Conservation (phyloP, 2,329 filamentous ascomycete genomes). For the Aureobasidium sp. region DNA sequence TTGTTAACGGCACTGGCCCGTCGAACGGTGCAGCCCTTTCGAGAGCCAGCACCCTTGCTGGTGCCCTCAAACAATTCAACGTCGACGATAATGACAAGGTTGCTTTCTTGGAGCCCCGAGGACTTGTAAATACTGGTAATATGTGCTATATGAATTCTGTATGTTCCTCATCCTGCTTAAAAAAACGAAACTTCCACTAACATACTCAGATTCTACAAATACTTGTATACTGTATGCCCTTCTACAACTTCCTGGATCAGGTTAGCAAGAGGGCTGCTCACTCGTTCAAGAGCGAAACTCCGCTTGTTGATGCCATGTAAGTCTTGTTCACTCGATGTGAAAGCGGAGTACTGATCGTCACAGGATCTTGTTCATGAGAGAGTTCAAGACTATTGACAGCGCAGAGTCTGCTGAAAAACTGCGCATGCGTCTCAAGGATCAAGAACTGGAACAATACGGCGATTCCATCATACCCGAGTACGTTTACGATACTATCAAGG, state of each 20-base stretch:
- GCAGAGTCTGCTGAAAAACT: constrained; percentile 67
- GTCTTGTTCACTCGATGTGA: constrained; percentile 29
- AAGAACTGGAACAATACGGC: constrained; percentile 82
- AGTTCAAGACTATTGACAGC: constrained; percentile 82
- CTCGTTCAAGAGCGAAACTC: constrained; percentile 92
- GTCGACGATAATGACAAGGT: constrained; percentile 60
- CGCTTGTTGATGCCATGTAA: constrained; percentile 87
- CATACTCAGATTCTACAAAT: constrained; percentile 76
- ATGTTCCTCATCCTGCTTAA: background rate
- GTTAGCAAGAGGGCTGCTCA: constrained; percentile 75
- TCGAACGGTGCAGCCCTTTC: constrained; percentile 27
- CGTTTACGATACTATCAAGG: constrained; percentile 86
- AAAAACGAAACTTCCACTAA: constrained; percentile 28
- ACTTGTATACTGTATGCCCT: constrained; percentile 85
- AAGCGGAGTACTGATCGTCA: constrained; percentile 13
- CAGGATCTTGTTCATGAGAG: constrained; percentile 92
- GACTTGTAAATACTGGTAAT: constrained; percentile 93
- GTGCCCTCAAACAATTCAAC: constrained; percentile 68
- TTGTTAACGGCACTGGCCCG: constrained; percentile 21
- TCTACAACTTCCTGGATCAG: constrained; percentile 88
- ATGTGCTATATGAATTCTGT: constrained; percentile 99
- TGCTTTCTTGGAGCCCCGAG: constrained; percentile 82
- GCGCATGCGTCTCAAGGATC: constrained; percentile 64
- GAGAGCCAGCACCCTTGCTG: constrained; percentile 60
- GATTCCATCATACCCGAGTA: constrained; percentile 90